These are phyloP conservation scores for Annulohypoxylon maeteangense DNA, from an alignment of 495 filamentous ascomycete genomes.

Conservation along the genomic window DNA sequence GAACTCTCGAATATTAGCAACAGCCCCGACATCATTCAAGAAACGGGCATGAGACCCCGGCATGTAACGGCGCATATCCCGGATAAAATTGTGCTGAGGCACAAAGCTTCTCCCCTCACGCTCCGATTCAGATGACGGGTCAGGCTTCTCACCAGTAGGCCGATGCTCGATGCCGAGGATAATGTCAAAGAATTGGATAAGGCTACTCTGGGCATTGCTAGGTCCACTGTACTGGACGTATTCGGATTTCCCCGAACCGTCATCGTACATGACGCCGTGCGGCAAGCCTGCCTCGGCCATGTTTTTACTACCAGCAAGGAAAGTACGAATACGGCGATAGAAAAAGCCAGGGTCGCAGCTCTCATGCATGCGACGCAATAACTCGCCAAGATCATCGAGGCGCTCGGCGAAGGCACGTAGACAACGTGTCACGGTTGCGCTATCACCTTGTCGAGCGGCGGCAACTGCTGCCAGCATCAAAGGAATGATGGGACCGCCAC, in stretches of 20 bases:
- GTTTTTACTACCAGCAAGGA: conserved; percentile 94
- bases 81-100: conserved; percentile 87
- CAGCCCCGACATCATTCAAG: conserved; percentile 77
- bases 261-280: conserved; percentile 85
- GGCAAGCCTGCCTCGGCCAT: conserved; percentile 94
- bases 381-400: conserved; percentile 79
- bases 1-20: conserved; percentile 90
- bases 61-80: conserved; percentile 98
- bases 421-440: conserved; percentile 74
- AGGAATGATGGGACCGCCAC: conserved; percentile 87
- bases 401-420: conserved; percentile 83
- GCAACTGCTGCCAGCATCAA: conserved; percentile 88
- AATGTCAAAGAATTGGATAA: conserved; percentile 95
- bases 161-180: conserved; percentile 91
- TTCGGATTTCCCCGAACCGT: conserved; percentile 69
- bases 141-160: conserved; percentile 79
- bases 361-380: conserved; percentile 89
- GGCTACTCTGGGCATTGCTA: conserved; percentile 92
- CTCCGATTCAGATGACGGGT: conserved; percentile 56
- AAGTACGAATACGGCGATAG: conserved; percentile 92
- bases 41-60: conserved; percentile 91
- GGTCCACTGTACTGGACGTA: conserved; percentile 89
- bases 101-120: conserved; percentile 64
- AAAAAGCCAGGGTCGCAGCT: conserved; percentile 93
- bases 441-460: conserved; percentile 79